A percentile compares a stretch with the other conserved stretches of the same genome.
phyloP scores from a whole-genome alignment of 495 filamentous ascomycete genomes.

The Chaetomium cochliodes region DNA sequence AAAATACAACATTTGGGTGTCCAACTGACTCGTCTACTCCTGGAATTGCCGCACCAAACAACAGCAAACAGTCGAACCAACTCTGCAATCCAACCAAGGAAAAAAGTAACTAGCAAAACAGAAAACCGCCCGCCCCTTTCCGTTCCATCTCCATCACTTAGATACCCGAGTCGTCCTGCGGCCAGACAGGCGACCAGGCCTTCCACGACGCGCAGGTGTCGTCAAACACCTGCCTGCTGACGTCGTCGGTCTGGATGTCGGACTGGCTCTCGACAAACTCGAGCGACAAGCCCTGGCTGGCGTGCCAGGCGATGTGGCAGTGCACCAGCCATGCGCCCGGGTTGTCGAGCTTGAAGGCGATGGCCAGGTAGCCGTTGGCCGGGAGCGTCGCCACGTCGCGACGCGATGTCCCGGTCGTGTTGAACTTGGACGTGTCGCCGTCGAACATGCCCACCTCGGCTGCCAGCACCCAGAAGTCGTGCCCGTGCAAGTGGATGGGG shows the following conservation, averaged over 20 bases:
- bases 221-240: background rate
- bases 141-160: background rate
- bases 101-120: background rate
- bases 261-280: slow-evolving; percentile 46
- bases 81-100: background rate
- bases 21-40: background rate
- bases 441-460: slow-evolving; percentile 32
- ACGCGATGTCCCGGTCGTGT: slow-evolving; percentile 50
- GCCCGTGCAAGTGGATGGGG: slow-evolving; percentile 50
- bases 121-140: background rate
- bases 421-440: background rate
- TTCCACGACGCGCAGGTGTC: slow-evolving; percentile 1
- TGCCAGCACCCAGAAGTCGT: slow-evolving; percentile 58
- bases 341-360: slow-evolving; percentile 50
- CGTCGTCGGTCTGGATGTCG: background rate
- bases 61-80: background rate
- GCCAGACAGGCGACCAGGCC: background rate
- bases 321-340: slow-evolving; percentile 49
- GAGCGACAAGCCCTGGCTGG: slow-evolving; percentile 43
- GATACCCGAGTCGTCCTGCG: slow-evolving; percentile 9
- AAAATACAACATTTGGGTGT: background rate
- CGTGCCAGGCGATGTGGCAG: slow-evolving; percentile 56
- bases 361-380: slow-evolving; percentile 35
- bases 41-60: background rate
- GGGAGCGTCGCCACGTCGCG: slow-evolving; percentile 58